phyloP scores from a whole-genome alignment of 139 green algal species.

The Haematococcus lacustris region DNA sequence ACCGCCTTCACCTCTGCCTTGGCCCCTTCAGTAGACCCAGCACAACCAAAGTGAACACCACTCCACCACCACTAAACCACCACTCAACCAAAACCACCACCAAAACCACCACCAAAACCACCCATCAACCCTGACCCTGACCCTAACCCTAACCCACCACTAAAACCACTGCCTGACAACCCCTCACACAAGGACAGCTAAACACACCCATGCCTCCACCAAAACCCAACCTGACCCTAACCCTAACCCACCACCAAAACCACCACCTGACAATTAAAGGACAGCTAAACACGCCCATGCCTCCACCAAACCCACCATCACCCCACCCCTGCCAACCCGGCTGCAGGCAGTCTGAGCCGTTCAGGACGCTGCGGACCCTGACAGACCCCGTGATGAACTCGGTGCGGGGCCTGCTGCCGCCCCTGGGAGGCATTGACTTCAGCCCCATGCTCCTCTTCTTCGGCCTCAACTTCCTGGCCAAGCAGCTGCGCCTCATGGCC shows the following conservation, averaged over 20 bases:
- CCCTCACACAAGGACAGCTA: conserved; percentile 28
- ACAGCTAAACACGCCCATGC: neutral
- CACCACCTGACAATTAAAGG: neutral
- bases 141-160: no score
- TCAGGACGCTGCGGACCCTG: neutral
- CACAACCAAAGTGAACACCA: no score
- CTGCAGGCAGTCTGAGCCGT: neutral
- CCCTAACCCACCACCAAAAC: neutral
- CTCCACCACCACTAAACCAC: no score
- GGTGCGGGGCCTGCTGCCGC: conserved; percentile 34
- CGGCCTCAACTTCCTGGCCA: conserved; percentile 34
- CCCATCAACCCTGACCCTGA: no score
- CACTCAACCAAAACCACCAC: no score
- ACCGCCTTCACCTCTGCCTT: no score
- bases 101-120: no score
- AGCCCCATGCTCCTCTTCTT: conserved; percentile 44
- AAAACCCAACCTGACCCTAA: neutral
- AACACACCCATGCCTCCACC: neutral
- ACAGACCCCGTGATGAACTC: neutral
- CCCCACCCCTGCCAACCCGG: no score
- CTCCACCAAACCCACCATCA: conserved; percentile 6
- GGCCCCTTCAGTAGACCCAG: no score
- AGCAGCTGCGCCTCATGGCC: conserved; percentile 28
- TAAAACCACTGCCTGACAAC: conserved; percentile 35
- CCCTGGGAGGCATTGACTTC: conserved; percentile 47